These are phyloP conservation scores for Climacium dendroides DNA, from an alignment of 225 moss, liverwort and hornwort genomes.

Conservation along the genomic window DNA sequence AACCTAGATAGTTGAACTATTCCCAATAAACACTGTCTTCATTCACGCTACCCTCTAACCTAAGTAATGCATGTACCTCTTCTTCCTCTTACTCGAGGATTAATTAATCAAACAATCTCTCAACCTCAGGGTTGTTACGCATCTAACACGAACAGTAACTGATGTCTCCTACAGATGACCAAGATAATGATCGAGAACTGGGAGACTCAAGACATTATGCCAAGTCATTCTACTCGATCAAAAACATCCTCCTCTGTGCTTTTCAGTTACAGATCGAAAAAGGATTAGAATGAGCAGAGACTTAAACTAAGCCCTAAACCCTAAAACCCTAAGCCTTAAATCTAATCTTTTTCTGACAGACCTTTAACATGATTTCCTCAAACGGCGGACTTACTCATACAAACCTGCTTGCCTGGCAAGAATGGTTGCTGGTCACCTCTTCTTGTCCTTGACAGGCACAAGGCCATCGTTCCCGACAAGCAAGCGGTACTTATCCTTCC, in stretches of 20 bases:
- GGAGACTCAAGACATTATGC: too few species aligned
- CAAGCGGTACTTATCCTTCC: slow-evolving; percentile 68
- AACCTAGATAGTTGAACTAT: background rate
- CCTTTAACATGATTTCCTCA: background rate
- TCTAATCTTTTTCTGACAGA: background rate
- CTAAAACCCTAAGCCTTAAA: background rate
- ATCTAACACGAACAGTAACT: background rate
- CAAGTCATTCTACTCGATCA: background rate
- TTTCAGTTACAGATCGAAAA: background rate
- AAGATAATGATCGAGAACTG: background rate
- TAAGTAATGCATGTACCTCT: background rate
- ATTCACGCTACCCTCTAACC: background rate
- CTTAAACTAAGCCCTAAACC: too few species aligned
- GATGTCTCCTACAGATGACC: background rate
- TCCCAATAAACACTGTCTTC: background rate
- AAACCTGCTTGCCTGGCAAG: background rate
- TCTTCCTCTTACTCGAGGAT: background rate
- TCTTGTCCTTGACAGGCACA: slow-evolving; percentile 14
- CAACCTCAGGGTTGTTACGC: background rate
- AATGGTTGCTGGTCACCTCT: background rate
- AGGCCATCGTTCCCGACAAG: slow-evolving; percentile 68
- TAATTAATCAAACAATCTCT: background rate
- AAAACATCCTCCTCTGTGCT: background rate
- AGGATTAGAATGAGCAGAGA: background rate
- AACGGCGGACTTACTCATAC: background rate